Evolutionary conservation across 1,284 basidiomycete genomes (phyloP).

Genomic region (Puccinia coronata): DNA sequence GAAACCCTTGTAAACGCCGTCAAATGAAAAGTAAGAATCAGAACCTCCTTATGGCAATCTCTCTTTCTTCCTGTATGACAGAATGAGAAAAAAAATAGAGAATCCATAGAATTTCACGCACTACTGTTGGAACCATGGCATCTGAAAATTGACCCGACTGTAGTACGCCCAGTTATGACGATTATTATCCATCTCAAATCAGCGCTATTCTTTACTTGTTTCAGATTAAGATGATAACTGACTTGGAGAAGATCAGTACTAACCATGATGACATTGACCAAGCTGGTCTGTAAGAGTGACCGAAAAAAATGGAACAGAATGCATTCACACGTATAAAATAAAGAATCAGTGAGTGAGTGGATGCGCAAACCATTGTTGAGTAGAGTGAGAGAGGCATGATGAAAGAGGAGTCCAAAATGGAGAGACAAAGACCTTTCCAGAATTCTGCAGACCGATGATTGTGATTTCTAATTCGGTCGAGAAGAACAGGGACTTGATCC

Average conservation of each 20-base stretch:
- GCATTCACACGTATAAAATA: too few relatives aligned
- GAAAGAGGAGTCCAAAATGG: not conserved
- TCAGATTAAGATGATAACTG: not conserved
- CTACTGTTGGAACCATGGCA: constrained; percentile 57
- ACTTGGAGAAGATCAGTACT: constrained; percentile 27
- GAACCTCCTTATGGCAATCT: not conserved
- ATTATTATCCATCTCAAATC: too few relatives aligned
- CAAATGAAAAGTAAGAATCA: not conserved
- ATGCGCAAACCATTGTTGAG: too few relatives aligned
- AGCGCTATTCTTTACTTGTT: not conserved
- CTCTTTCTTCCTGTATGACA: not conserved
- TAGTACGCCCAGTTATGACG: not conserved
- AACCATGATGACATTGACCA: constrained; percentile 56
- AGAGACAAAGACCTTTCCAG: constrained; percentile 56
- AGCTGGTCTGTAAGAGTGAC: constrained; percentile 53
- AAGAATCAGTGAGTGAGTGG: too few relatives aligned
- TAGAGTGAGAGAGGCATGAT: not conserved
- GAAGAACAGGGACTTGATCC: constrained; percentile 70
- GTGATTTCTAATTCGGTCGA: constrained; percentile 88
- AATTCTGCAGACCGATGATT: constrained; percentile 80
- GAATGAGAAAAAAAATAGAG: not conserved
- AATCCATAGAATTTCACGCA: not conserved
- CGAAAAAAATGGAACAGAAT: not conserved
- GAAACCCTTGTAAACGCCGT: constrained; percentile 52
- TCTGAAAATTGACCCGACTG: constrained; percentile 53